Evolutionary conservation across 208 protist species (phyloP).

Genomic region (Leishmania tropica): DNA sequence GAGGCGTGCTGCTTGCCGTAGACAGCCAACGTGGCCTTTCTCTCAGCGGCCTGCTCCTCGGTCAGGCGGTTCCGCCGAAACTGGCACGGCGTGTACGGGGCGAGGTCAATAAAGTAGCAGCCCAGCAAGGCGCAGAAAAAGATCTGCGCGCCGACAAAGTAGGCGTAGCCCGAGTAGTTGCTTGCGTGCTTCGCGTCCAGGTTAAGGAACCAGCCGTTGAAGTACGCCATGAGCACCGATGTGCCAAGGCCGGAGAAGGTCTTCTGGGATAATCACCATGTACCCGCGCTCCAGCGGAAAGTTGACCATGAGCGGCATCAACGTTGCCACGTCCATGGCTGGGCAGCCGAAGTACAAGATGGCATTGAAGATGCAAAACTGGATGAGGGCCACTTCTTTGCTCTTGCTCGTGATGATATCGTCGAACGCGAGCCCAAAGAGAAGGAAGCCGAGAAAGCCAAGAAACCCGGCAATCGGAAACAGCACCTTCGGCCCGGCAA

Average conservation of each 20-base stretch:
- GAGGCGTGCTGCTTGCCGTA: slow-evolving; percentile 60
- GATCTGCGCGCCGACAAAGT: slow-evolving; percentile 57
- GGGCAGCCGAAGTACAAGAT: slow-evolving; percentile 70
- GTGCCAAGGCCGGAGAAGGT: slow-evolving; percentile 81
- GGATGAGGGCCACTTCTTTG: slow-evolving; percentile 39
- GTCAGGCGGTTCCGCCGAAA: slow-evolving; percentile 45
- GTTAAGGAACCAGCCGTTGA: slow-evolving; percentile 74
- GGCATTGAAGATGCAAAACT: slow-evolving; percentile 70
- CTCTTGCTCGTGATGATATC: slow-evolving; percentile 43
- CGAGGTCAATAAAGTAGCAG: slow-evolving; percentile 51
- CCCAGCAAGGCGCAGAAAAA: slow-evolving; percentile 42
- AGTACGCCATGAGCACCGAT: slow-evolving; percentile 79
- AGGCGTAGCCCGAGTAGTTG: slow-evolving; percentile 64
- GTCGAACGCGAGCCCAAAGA: slow-evolving; percentile 73
- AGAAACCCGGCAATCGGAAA: slow-evolving; percentile 43
- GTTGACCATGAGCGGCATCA: slow-evolving; percentile 87
- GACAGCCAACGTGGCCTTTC: slow-evolving; percentile 37
- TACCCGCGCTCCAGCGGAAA: slow-evolving; percentile 78
- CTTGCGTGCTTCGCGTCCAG: slow-evolving; percentile 24
- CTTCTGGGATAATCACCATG: slow-evolving; percentile 81
- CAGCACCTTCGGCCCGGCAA: slow-evolving; percentile 57
- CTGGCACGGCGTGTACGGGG: slow-evolving; percentile 60
- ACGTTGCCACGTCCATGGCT: slow-evolving; percentile 56
- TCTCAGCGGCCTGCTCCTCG: slow-evolving; percentile 44
- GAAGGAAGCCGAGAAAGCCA: slow-evolving; percentile 59